Base-by-base conservation (phyloP, 257 asterid genomes). In the Solanum paucissectum region DNA sequence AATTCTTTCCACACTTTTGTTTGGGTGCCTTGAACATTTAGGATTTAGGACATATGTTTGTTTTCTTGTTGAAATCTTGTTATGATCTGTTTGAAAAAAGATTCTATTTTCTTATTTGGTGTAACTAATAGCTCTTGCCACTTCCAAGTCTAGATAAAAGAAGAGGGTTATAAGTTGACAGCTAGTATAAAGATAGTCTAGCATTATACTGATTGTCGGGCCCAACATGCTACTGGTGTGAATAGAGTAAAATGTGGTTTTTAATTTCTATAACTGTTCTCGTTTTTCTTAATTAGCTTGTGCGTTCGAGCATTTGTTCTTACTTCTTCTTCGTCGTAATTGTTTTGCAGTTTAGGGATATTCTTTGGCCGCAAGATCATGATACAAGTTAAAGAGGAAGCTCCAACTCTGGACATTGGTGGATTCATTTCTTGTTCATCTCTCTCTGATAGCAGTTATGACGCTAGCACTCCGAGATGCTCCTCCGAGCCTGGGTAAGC, bases 401-500 rank as follows among this genome's bases (percentile, higher is more conserved):
- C 55, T 60, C 66, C 83, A 68, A 82, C 91, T 58, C 29, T 49
- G 12, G 86, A 82, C 27, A 3, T 82, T 3, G 42, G 69, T 29
- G 86, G 86, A 49, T 82, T 87, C 85, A 85, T 82, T 79, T 88
- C 90, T 25, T 73, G 85, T 83, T 89, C 91, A 55, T 89, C 90
- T 73, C 21, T 90, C 74, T 89, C 93, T 32, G 93, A 92, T 42
- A 87, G 91, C 83, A 92, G 94, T 91, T 90, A 88, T 55, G 94
- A 90, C 71, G 86, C 87, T 38, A 64, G 88, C 87, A 90, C 94
- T 44, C 91, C 91, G 1, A 89, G 90, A 88, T 91, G 88, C 85
- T 90, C 90, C 23, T 89, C 91, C 73, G 93, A 92, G 71, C 89
- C 93, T 83, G 88, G 93, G 96, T 93, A 49, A 49, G 86, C 86